Evolutionary conservation across 805 yeast genomes (phyloP), one percentile per base, ranked within the genome.

Genomic region (Pichia kluyveri): DNA sequence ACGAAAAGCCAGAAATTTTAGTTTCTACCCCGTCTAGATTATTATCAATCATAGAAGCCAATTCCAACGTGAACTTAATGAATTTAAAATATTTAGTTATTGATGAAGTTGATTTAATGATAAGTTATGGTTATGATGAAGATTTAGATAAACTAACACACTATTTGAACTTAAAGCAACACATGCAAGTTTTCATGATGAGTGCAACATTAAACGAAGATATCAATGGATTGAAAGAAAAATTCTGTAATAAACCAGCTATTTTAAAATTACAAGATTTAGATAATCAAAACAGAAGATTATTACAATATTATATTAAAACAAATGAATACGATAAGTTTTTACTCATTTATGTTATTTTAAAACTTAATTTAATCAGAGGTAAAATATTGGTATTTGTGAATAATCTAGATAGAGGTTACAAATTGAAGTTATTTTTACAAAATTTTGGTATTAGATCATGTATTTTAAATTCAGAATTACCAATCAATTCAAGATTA

Each of bases 131-230:
- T 26, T 88, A 93, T 63, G 77, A 81, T 55, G 95, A 87, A 9
- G 99, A 93, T 66, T 71, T 91, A 53, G 70, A 76, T 40, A 76
- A 75, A 57, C 75, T 93, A 53, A 74, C 84, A 9, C 44, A 49
- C n/a, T 76, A 67, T 52, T 68, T 90, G 53, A 88, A 89, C n/a
- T 69, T 82, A 51, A 82, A 81, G 60, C 83, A 84, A 53, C 79
- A 77, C 50, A 70, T 86, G 55, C 99, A 93, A 68, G 82, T 93
- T 3, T 93, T 88, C 67, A 70, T 93, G 56, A 93, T 93, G 98
- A 86, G 96, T 66, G 99, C 99, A 3, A 93, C 99, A 4, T 70
- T 93, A 50, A 86, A 81, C 60, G 95, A 87, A 41, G 97, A 91
- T 53, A 79, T 91, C 53, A 80, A 86, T 51, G 78, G 76, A 42